These are phyloP conservation scores for Clonostachys sp. DNA, from an alignment of 2,329 filamentous ascomycete species.

Conservation along the genomic window DNA sequence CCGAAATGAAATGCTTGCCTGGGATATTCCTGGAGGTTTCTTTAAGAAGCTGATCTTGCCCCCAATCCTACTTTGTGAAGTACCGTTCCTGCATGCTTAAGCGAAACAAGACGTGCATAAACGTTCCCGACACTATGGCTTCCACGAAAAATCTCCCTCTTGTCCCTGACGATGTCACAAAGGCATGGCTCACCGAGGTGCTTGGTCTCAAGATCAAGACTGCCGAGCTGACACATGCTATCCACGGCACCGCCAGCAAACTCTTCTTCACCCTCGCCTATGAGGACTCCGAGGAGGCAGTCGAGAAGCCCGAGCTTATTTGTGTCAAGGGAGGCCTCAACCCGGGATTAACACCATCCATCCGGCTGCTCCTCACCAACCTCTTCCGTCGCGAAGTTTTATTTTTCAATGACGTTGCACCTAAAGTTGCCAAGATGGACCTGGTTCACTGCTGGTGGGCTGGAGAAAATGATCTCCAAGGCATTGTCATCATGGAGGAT, in stretches of 20 bases:
- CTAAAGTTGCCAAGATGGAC: slow-evolving; percentile 26
- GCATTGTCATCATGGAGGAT: slow-evolving; percentile 30
- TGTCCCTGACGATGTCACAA: neutral
- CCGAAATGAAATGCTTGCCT: too few relatives aligned
- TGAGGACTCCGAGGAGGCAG: slow-evolving; percentile 8
- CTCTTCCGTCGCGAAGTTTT: slow-evolving; percentile 25
- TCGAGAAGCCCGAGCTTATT: slow-evolving; percentile 8
- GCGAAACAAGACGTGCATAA: too few relatives aligned
- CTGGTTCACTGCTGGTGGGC: slow-evolving; percentile 10
- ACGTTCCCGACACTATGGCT: too few relatives aligned
- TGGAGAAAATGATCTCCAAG: slow-evolving; percentile 19
- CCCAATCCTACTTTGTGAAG: too few relatives aligned
- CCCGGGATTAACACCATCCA: slow-evolving; percentile 14
- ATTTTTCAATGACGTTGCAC: slow-evolving; percentile 27
- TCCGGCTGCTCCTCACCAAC: slow-evolving; percentile 17
- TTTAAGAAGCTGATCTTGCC: too few relatives aligned
- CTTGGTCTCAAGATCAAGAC: neutral
- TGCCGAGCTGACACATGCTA: neutral
- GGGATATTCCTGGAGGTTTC: too few relatives aligned
- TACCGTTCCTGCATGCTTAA: too few relatives aligned
- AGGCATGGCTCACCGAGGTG: neutral
- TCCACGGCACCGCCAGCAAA: slow-evolving; percentile 18
- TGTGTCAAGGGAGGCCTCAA: slow-evolving; percentile 32
- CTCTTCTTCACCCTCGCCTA: slow-evolving; percentile 19
- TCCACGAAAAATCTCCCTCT: neutral